Evolutionary conservation across 1,139 yeast genomes (phyloP).

Genomic region (Saccharomyces pastorianus): DNA sequence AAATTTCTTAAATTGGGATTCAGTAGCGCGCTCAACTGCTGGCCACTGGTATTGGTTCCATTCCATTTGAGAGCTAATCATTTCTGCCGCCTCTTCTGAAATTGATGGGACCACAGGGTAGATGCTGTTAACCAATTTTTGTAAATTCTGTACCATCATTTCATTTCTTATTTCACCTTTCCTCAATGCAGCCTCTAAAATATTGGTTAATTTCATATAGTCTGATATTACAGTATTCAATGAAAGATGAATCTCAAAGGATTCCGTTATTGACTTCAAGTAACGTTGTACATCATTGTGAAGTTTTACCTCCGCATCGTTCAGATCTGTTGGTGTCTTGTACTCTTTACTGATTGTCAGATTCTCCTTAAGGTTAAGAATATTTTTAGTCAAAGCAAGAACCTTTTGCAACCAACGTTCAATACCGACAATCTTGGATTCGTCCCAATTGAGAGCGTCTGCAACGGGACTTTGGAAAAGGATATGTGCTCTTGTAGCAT

Average conservation of each 20-base stretch:
- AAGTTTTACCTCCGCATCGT: slow-evolving; percentile 43
- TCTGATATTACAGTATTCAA: slow-evolving; percentile 84
- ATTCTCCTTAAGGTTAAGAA: background rate
- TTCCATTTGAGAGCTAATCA: slow-evolving; percentile 33
- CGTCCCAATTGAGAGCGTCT: slow-evolving; percentile 86
- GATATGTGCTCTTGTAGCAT: slow-evolving; percentile 88
- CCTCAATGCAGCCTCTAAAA: slow-evolving; percentile 38
- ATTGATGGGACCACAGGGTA: slow-evolving; percentile 48
- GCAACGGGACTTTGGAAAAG: slow-evolving; percentile 87
- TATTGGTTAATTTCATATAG: slow-evolving; percentile 75
- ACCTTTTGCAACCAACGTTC: slow-evolving; percentile 78
- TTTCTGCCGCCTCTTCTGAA: slow-evolving; percentile 78
- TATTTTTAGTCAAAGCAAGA: slow-evolving; percentile 34
- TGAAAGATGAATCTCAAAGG: slow-evolving; percentile 53
- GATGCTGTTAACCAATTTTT: slow-evolving; percentile 46
- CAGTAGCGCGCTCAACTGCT: slow-evolving; percentile 32
- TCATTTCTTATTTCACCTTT: slow-evolving; percentile 31
- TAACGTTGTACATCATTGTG: slow-evolving; percentile 52
- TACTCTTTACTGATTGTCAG: slow-evolving; percentile 14
- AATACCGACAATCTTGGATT: slow-evolving; percentile 72
- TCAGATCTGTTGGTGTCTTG: slow-evolving; percentile 24
- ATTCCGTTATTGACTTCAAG: slow-evolving; percentile 44
- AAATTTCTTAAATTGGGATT: slow-evolving; percentile 35
- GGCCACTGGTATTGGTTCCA: slow-evolving; percentile 61
- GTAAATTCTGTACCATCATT: slow-evolving; percentile 38